A percentile compares a stretch with the other conserved stretches of the same genome.
Conservation (phyloP, 2,329 filamentous ascomycete species). For the Fusarium sp. region DNA sequence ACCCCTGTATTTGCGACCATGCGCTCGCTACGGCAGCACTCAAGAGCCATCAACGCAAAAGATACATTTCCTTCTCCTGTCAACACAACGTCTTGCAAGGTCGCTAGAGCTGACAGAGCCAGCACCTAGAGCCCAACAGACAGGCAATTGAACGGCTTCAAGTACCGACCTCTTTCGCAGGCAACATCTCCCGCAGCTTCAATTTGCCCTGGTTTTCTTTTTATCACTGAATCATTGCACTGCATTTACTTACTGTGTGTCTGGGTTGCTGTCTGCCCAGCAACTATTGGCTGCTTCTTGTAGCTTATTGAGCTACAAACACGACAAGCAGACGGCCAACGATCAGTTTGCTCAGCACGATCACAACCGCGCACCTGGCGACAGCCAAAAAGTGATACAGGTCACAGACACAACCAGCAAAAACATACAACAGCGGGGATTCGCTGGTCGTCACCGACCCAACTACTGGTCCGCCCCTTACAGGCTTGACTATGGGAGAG, state of each 20-base stretch:
- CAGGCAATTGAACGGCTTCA: too few relatives aligned
- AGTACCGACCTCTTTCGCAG: background rate
- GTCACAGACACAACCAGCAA: background rate
- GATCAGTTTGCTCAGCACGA: too few relatives aligned
- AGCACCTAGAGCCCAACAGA: background rate
- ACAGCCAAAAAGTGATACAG: background rate
- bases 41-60: background rate
- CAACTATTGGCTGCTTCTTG: background rate
- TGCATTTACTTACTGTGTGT: background rate
- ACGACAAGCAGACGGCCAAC: too few relatives aligned
- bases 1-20: background rate
- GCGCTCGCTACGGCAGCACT: background rate
- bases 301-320: too few relatives aligned
- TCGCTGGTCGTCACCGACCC: conserved; percentile 13
- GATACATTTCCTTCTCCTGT: background rate
- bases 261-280: background rate
- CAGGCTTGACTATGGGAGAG: conserved; percentile 10
- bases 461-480: conserved; percentile 9
- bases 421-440: conserved; percentile 13
- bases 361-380: background rate
- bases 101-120: background rate
- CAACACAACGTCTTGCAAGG: background rate
- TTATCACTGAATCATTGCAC: too few relatives aligned
- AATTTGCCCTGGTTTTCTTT: too few relatives aligned
- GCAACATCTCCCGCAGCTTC: background rate